Conservation (phyloP, 2,329 filamentous ascomycete genomes). For the Canariomyces notabilis region DNA sequence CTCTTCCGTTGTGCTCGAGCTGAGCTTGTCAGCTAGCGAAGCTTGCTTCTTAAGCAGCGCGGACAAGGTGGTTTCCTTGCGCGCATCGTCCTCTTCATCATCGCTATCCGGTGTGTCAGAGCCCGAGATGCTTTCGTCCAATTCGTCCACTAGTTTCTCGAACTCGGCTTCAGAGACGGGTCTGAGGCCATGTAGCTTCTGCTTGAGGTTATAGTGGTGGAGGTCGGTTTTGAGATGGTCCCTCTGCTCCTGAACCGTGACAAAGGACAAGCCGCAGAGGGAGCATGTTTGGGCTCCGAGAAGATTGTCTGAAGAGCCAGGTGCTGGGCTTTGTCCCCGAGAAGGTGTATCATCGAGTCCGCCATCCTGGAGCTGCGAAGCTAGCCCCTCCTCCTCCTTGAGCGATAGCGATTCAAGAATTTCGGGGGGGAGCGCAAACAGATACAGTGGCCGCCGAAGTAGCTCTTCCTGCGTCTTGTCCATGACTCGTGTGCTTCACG, state of each 20-base stretch:
- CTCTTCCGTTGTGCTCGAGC: constrained; percentile 32
- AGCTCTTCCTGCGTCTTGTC: constrained; percentile 41
- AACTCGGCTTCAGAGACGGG: constrained; percentile 79
- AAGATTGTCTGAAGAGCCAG: constrained; percentile 27
- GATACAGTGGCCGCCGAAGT: constrained; percentile 48
- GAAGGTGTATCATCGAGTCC: constrained; percentile 10
- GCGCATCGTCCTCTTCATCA: constrained; percentile 51
- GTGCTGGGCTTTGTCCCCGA: constrained; percentile 23
- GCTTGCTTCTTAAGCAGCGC: constrained; percentile 80
- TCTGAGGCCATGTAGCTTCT: constrained; percentile 70
- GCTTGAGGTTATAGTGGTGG: constrained; percentile 91
- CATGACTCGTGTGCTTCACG: constrained; percentile 6
- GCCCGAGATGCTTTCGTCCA: constrained; percentile 90
- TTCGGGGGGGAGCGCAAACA: constrained; percentile 76
- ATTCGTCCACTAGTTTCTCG: constrained; percentile 73
- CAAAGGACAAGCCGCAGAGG: constrained; percentile 69
- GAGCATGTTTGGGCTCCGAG: constrained; percentile 71
- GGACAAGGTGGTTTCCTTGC: constrained; percentile 67
- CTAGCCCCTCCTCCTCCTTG: constrained; percentile 41
- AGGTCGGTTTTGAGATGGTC: constrained; percentile 84
- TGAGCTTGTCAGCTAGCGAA: constrained; percentile 53
- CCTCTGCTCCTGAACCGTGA: constrained; percentile 72
- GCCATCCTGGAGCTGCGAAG: constrained; percentile 35
- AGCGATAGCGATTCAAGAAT: constrained; percentile 63
- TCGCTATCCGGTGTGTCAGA: constrained; percentile 71